phyloP scores from a whole-genome alignment of 257 asterid genomes.

The Agastache rugosa region DNA sequence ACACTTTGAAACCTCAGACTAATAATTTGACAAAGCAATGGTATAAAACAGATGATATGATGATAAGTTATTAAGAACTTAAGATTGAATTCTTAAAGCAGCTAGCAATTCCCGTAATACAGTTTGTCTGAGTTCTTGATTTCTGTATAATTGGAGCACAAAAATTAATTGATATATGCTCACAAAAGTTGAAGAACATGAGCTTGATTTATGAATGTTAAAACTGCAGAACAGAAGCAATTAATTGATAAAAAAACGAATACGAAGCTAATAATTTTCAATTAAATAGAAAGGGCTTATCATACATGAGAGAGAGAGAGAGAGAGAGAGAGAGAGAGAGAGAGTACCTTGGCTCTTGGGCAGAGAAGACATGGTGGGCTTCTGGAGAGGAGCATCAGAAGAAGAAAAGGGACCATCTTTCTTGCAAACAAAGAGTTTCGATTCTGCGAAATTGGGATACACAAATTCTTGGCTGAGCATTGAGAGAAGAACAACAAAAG shows the following conservation, averaged over 20 bases:
- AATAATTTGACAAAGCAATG: neutral
- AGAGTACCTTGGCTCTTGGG: constrained; percentile 67
- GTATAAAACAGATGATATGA: neutral
- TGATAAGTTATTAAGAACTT: neutral
- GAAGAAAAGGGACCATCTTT: constrained; percentile 34
- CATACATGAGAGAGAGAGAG: too few species aligned
- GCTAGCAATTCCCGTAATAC: neutral
- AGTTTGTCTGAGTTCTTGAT: neutral
- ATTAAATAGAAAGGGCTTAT: neutral
- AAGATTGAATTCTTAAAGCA: constrained; percentile 12
- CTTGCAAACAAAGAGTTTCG: constrained; percentile 65
- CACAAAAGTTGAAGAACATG: neutral
- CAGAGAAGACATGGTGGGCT: constrained; percentile 54
- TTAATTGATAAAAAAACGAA: neutral
- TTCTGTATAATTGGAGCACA: neutral
- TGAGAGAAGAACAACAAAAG: neutral
- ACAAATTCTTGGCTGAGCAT: neutral
- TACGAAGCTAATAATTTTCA: neutral
- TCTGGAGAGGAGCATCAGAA: constrained; percentile 46
- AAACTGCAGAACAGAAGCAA: constrained; percentile 15
- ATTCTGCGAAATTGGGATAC: constrained; percentile 49
- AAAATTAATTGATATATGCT: neutral
- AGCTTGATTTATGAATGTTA: neutral
- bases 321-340: neutral
- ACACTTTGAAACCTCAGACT: neutral